phyloP scores from a whole-genome alignment of 352 stramenopile genomes.

The Globisporangium alternatum region DNA sequence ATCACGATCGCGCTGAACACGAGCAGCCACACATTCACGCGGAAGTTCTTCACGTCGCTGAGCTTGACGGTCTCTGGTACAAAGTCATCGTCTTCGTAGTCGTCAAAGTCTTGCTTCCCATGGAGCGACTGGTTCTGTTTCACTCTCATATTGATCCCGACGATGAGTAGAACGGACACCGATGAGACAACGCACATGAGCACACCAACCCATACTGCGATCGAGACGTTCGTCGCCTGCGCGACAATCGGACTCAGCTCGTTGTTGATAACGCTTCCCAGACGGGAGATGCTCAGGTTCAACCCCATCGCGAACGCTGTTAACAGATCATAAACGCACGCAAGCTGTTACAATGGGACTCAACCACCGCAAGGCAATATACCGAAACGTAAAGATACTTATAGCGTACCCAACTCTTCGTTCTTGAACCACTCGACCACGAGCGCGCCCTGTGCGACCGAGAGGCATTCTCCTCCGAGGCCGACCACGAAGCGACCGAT shows the following conservation, averaged over 20 bases:
- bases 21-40: conserved; percentile 86
- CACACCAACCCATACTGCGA: conserved; percentile 85
- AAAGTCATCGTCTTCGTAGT: background rate
- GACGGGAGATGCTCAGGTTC: conserved; percentile 85
- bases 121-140: conserved; percentile 11
- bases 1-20: conserved; percentile 87
- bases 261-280: conserved; percentile 94
- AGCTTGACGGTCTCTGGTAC: conserved; percentile 50
- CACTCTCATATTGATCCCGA: conserved; percentile 71
- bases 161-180: conserved; percentile 67
- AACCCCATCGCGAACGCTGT: conserved; percentile 90
- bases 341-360: background rate
- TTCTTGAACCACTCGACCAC: conserved; percentile 93
- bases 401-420: conserved; percentile 68
- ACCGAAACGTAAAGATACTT: background rate
- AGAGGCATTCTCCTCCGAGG: conserved; percentile 90
- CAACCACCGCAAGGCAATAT: background rate
- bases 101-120: conserved; percentile 12
- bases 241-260: conserved; percentile 83
- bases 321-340: background rate
- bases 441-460: conserved; percentile 87
- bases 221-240: conserved; percentile 48
- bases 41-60: conserved; percentile 76
- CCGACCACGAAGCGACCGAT: conserved; percentile 89
- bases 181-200: conserved; percentile 76